phyloP scores from a whole-genome alignment of 192 early-diverging fungal genomes.

The Coemansia sp. region DNA sequence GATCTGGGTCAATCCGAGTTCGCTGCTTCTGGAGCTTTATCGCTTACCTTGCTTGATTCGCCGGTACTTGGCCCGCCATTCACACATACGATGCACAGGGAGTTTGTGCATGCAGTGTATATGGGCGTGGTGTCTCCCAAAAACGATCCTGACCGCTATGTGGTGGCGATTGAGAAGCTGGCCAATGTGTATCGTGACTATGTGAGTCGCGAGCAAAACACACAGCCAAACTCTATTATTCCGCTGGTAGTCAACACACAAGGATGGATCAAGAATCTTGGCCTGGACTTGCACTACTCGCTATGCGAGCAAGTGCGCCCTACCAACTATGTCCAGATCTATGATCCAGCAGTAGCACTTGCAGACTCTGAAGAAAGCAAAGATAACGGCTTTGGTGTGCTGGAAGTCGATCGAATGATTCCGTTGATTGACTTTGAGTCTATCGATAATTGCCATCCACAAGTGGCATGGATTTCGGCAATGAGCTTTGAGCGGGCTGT shows the following conservation, averaged over 20 bases:
- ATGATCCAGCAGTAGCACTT: slow-evolving; percentile 14
- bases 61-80: slow-evolving; percentile 86
- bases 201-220: neutral
- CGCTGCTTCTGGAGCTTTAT: slow-evolving; percentile 73
- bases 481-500: slow-evolving; percentile 30
- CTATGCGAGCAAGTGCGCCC: slow-evolving; percentile 62
- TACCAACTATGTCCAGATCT: slow-evolving; percentile 66
- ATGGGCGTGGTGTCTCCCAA: slow-evolving; percentile 74
- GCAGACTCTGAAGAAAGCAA: neutral
- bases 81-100: slow-evolving; percentile 59
- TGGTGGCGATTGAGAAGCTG: slow-evolving; percentile 64
- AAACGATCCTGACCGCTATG: slow-evolving; percentile 80
- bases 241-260: slow-evolving; percentile 95
- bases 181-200: slow-evolving; percentile 58
- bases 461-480: slow-evolving; percentile 30
- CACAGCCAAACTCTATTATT: slow-evolving; percentile 20
- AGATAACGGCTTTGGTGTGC: neutral
- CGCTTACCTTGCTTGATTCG: slow-evolving; percentile 65
- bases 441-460: slow-evolving; percentile 28
- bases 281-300: slow-evolving; percentile 76
- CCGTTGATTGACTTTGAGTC: slow-evolving; percentile 52
- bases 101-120: slow-evolving; percentile 67
- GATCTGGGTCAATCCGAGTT: slow-evolving; percentile 94
- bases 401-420: slow-evolving; percentile 12
- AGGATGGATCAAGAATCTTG: slow-evolving; percentile 90